Evolutionary conservation across 2,329 filamentous ascomycete species (phyloP), one percentile per base, ranked within the genome.

Genomic region (Penicillium sp.): DNA sequence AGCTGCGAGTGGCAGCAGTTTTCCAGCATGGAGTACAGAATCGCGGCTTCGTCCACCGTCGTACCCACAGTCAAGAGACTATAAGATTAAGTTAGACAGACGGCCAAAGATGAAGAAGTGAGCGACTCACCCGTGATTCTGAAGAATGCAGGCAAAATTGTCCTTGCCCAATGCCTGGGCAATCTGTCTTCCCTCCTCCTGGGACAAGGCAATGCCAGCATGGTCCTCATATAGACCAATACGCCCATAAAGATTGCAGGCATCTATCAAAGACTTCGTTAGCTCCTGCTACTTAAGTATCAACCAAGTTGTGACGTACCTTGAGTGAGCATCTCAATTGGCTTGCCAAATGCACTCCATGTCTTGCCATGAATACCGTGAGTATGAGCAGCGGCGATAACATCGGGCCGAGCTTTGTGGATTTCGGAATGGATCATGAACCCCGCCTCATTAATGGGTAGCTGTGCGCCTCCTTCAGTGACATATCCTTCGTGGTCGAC

Each of bases 371-470:
- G 80, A 48, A 86, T 77, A 16, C 79, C 80, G 69, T 86, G 84
- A 1, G 80, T 81, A 68, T 87, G 84, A 0, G 83, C 83, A 3
- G 84, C 84, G 52, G 82, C 83, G 54, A 81, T 75, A 27, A 86
- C 79, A 63, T 86, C 84, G 1, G 84, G 84, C 1, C 84, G 78
- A 1, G 84, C 84, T 26, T 77, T 77, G 66, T 86, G 83, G 2
- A 86, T 81, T 19, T 82, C 83, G 3, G 81, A 79, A 67, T 86
- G 84, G 53, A 87, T 86, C 74, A 84, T 82, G 63, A 85, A 86
- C 1, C 83, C 84, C 49, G 78, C 77, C 54, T 73, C 71, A 45
- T 77, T 76, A 54, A 69, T 76, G 50, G 69, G 75, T 7, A 69
- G 55, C 60, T 76, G 74, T 22, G 73, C 71, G 22, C 75, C 75